Evolutionary conservation across 495 filamentous ascomycete species (phyloP).

Genomic region (Penicillium nucicola): DNA sequence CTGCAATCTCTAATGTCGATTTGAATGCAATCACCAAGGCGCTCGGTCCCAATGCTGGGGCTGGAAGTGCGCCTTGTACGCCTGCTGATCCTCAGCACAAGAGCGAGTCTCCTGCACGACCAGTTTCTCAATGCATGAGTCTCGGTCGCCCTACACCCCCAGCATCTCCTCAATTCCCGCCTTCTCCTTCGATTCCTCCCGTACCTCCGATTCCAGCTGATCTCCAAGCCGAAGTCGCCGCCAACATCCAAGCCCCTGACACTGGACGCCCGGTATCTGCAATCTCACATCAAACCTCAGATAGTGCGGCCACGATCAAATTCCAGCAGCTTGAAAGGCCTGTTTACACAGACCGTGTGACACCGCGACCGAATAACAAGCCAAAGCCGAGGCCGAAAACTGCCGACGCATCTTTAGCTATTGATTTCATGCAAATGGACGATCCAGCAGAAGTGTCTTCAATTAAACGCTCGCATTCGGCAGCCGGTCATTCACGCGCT

Average conservation of each 20-base stretch:
- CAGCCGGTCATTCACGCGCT: conserved; percentile 32
- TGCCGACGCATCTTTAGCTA: conserved; percentile 48
- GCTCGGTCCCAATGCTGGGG: conserved; percentile 41
- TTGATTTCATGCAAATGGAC: conserved; percentile 20
- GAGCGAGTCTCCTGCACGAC: conserved; percentile 29
- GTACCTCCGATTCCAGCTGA: conserved; percentile 20
- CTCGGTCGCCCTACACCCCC: conserved; percentile 32
- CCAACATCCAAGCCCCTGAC: conserved; percentile 59
- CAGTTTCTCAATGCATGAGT: conserved; percentile 33
- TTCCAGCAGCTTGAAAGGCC: conserved; percentile 38
- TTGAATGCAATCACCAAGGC: conserved; percentile 67
- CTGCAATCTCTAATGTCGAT: conserved; percentile 82
- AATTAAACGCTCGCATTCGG: conserved; percentile 36
- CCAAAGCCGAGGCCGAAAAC: conserved; percentile 45
- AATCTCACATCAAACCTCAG: conserved; percentile 71
- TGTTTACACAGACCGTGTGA: conserved; percentile 61
- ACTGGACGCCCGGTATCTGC: conserved; percentile 69
- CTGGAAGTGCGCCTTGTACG: conserved; percentile 65
- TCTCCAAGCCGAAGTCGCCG: conserved; percentile 33
- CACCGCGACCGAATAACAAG: conserved; percentile 53
- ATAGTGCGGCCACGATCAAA: conserved; percentile 57
- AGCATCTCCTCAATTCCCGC: conserved; percentile 34
- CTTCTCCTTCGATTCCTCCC: conserved; percentile 20
- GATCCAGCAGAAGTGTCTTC: conserved; percentile 12
- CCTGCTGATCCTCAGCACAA: conserved; percentile 50